Conservation (phyloP, 2,329 filamentous ascomycete genomes). For the Lachnellula suecica region DNA sequence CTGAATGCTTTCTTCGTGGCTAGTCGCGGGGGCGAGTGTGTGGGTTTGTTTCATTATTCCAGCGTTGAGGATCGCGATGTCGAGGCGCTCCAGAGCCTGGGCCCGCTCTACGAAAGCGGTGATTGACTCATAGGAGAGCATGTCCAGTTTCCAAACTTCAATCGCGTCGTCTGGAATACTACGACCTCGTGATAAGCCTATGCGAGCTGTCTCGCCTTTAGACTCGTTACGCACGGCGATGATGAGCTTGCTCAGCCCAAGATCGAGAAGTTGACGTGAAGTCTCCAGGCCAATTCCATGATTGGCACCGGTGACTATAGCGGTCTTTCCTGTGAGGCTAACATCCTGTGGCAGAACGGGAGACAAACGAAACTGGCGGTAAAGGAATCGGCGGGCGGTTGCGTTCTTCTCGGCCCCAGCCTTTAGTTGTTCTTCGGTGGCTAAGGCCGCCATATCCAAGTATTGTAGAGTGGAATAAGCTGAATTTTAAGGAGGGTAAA, state of each 20-base stretch:
- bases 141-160: slow-evolving; percentile 20
- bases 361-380: not conserved
- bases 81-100: slow-evolving; percentile 9
- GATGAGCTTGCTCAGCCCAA: slow-evolving; percentile 36
- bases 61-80: slow-evolving; percentile 17
- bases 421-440: not conserved
- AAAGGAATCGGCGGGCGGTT: not conserved
- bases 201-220: slow-evolving; percentile 42
- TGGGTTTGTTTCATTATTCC: not conserved
- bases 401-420: not conserved
- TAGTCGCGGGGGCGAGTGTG: slow-evolving; percentile 16
- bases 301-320: slow-evolving; percentile 43
- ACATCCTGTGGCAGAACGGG: not conserved
- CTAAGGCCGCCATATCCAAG: not conserved
- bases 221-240: slow-evolving; percentile 37
- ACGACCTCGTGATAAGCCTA: slow-evolving; percentile 28
- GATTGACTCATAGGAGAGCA: slow-evolving; percentile 15
- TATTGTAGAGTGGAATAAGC: not conserved
- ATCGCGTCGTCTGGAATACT: not conserved
- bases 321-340: slow-evolving; percentile 20
- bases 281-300: slow-evolving; percentile 41
- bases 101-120: slow-evolving; percentile 6
- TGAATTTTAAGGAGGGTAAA: not conserved
- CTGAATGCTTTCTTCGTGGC: slow-evolving; percentile 41
- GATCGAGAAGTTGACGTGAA: slow-evolving; percentile 33